Conservation (phyloP, 2,329 filamentous ascomycete species). For the Pezicula radicicola region DNA sequence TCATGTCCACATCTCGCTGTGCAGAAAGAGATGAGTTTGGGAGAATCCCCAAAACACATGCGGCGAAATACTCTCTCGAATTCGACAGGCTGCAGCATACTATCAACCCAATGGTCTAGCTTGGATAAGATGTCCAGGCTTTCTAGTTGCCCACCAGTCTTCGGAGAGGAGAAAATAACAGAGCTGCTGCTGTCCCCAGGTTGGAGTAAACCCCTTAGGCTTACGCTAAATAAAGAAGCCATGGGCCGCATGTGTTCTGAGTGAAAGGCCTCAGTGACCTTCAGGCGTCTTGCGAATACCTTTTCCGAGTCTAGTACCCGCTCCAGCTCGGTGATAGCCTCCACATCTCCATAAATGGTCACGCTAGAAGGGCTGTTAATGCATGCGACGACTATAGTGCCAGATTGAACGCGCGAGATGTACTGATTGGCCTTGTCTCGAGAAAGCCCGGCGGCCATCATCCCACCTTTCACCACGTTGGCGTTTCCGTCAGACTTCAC, state of each 20-base stretch:
- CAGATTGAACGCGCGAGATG: constrained; percentile 4
- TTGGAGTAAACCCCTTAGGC: not conserved
- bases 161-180: constrained; percentile 30
- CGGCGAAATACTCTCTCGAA: constrained; percentile 25
- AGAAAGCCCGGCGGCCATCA: constrained; percentile 49
- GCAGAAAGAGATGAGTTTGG: constrained; percentile 2
- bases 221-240: constrained; percentile 18
- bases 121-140: constrained; percentile 15
- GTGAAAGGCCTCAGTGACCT: constrained; percentile 19
- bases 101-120: constrained; percentile 41
- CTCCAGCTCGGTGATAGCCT: constrained; percentile 1
- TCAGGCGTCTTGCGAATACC: constrained; percentile 13
- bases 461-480: constrained; percentile 36
- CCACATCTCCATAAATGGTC: constrained; percentile 17
- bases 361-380: constrained; percentile 24
- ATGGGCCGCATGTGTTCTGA: constrained; percentile 30
- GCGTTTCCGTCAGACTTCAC: constrained; percentile 16
- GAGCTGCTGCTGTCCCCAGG: not conserved
- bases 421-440: constrained; percentile 12
- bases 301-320: not conserved
- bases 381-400: constrained; percentile 28
- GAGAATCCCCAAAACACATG: constrained; percentile 3
- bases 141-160: constrained; percentile 26
- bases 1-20: not conserved
- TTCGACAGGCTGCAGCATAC: constrained; percentile 40